These are phyloP conservation scores for Przewalskia tangutica DNA, from an alignment of 257 asterid genomes.

Conservation along the genomic window DNA sequence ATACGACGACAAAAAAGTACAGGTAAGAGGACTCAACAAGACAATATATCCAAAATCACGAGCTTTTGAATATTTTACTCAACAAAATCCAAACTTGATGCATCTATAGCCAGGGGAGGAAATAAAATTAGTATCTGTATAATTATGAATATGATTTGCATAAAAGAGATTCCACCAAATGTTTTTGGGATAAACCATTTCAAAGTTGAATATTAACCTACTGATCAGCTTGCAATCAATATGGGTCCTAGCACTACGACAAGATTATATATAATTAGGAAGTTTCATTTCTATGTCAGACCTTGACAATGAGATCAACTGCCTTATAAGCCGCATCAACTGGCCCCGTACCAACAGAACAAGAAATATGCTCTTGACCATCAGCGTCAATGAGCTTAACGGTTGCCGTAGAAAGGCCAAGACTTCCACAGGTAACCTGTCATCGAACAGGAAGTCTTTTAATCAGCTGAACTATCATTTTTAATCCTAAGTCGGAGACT, in stretches of 20 bases:
- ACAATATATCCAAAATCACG: neutral
- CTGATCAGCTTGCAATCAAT: neutral
- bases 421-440: conserved; percentile 88
- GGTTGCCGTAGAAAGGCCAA: conserved; percentile 93
- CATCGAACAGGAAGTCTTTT: neutral
- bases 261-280: neutral
- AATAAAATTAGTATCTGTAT: neutral
- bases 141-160: neutral
- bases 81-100: neutral
- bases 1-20: neutral
- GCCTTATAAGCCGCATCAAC: conserved; percentile 97
- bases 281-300: conserved; percentile 15
- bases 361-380: conserved; percentile 57
- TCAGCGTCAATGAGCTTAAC: conserved; percentile 61
- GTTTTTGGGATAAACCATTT: neutral
- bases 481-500: neutral
- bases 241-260: neutral
- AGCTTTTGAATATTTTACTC: neutral
- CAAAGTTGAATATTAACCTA: neutral
- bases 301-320: conserved; percentile 80
- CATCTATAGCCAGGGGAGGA: neutral
- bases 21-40: neutral
- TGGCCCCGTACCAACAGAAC: conserved; percentile 96
- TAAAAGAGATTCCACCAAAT: neutral
- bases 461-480: conserved; percentile 6